Evolutionary conservation across 1,139 yeast species (phyloP), one percentile per base, ranked within the genome.

Genomic region (Geotrichum fermentans): DNA sequence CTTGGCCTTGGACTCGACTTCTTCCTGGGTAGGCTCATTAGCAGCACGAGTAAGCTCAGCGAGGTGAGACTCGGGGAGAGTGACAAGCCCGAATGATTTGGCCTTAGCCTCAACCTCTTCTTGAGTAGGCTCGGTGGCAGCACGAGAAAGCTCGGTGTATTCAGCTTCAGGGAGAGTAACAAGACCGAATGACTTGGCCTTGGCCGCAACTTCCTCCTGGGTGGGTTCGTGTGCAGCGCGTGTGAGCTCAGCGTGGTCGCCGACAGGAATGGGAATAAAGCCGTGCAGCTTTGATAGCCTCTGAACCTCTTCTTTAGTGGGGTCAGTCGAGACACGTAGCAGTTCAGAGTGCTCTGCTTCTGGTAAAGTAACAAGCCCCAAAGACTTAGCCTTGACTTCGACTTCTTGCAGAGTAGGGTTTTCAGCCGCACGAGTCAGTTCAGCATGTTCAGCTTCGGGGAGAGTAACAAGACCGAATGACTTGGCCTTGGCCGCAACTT

Each of bases 381-480:
- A 47, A 1, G 57, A 59, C 17, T 45, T 50, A 8, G 58, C 57
- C n/a, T 52, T 45, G 8, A 53, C 39, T 16, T 45, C 45, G 16
- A 54, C 40, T 33, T 61, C 59, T 4, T 56, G 56, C 3, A 34
- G 33, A 2, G 63, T 52, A 32, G 56, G 62, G 21, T 57, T 51
- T 6, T 42, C 33, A 3, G 59, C 58, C 21, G 55, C 50, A 17
- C 59, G 51, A 1, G 53, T 47, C 28, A 69, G 49, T 2, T 50
- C 52, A 3, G 58, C 55, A 24, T 58, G 58, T 18, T 65, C 66
- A 0, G 54, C 56, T 42, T 63, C 57, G 2, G 81, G 71, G 14
- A 82, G 54, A 16, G 78, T 51, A 3, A 74, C 73, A 53, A 79
- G 62, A 42, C 73, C 71, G 48, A 41, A 37, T 39, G 35, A 26